Evolutionary conservation across 1,284 basidiomycete species (phyloP), one percentile per base, ranked within the genome.

Genomic region (Rhodotorula mucilaginosa): DNA sequence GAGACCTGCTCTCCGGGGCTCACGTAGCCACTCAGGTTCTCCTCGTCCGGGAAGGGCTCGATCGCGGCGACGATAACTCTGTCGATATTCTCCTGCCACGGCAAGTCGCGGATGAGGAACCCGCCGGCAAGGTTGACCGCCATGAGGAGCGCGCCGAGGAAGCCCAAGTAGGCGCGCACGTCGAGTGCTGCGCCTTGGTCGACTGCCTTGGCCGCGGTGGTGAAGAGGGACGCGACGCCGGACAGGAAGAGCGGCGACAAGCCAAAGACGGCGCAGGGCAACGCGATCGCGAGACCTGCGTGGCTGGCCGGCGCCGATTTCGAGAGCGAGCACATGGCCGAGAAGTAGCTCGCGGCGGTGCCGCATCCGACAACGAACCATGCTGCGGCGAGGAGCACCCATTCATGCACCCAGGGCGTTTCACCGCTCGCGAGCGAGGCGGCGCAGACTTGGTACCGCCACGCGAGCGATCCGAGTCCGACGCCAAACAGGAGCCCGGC

Each of bases 161-260:
- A 78, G 26, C 68, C 62, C 12, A 79, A 72, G 64, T 74, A 76
- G 3, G 60, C 29, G 12, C 66, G 69, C 1, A 72, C 74, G 48
- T 79, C 74, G 59, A 79, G 72, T 3, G 76, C 76, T 23, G 61
- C 66, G 18, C 58, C 49, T 4, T 44, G 7, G 12, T 39, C 52
- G 39, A 5, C 26, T 2, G 44, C 49, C 31, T 48, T n/a, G 49
- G 47, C 46, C 8, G 56, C 19, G 5, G 64, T 58, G 26, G 74
- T 77, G 65, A 78, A 79, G 60, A 71, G 67, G 2, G 71, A 68
- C 3, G 77, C 76, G 49, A 79, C 57, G 31, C 64, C 48, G 8
- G 76, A 76, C 12, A 79, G 73, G 58, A 78, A 75, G 12, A 79
- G 69, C 3, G 78, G 78, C 8, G 74, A 76, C 19, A 78, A 68